Base-by-base conservation (phyloP, 495 filamentous ascomycete genomes). In the Sporormia fimetaria region DNA sequence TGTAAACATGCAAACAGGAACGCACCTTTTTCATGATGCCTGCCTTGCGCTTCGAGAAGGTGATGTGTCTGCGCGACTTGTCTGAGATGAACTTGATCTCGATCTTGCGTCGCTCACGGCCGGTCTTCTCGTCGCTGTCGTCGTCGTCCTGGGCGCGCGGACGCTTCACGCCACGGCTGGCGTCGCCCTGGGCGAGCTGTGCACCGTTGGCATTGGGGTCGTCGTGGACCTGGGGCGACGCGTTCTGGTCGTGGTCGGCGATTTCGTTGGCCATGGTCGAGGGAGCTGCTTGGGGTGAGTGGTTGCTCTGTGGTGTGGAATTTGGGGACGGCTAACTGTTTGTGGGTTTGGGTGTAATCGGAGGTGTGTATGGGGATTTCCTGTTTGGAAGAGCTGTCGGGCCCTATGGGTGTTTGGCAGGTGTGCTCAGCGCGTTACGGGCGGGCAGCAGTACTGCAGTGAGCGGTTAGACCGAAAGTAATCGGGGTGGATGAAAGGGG, bases 11-110 rank as follows among this genome's bases (percentile, higher is more conserved):
- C n/a, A n/a, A n/a, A 40, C 12, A 4, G 12, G 11, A 28, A 41
- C 38, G 35, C 36, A 95, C 90, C 87, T 99, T 99, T 76, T 99
- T 99, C 90, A 99, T 99, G 67, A 99, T 99, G 57, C 90, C 90
- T 43, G 90, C 90, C 74, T 99, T 99, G 63, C 90, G 87, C 80
- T 99, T 99, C 50, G 92, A 96, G 66, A 99, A 99, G 49, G 90
- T 99, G 63, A 99, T 99, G 70, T 99, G 90, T 41, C 90, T 83
- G 69, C 90, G 87, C 68, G 90, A 96, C 73, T 99, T 99, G 68
- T 99, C 90, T 65, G 87, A 87, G 60, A 99, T 99, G 67, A 99
- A 99, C 74, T 99, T 99, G 69, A 99, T 99, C 68, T 99, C 90
- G 56, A 99, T 99, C 78, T 99, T 99, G 63, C 90, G 75, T 57